Conservation (phyloP, 2,329 filamentous ascomycete genomes). For the Coniella lustricola region DNA sequence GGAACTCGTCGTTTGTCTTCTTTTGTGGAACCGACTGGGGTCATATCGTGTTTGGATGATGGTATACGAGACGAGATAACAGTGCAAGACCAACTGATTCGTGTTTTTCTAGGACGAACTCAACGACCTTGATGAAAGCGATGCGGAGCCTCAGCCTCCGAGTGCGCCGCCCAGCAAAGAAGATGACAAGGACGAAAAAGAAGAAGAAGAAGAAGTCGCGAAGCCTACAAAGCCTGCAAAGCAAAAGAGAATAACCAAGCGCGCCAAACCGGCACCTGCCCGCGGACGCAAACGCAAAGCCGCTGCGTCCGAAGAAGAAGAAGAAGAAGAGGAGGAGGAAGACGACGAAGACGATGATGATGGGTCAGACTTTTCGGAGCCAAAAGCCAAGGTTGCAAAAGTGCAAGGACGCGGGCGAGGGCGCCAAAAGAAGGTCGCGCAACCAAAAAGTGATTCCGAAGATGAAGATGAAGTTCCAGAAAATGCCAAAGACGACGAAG, state of each 20-base stretch:
- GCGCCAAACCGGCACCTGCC: slow-evolving; percentile 20
- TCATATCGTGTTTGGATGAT: too few relatives aligned
- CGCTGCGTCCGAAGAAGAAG: slow-evolving; percentile 19
- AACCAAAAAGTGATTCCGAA: slow-evolving; percentile 23
- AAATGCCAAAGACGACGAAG: not conserved
- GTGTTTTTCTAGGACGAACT: slow-evolving; percentile 7
- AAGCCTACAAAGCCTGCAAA: slow-evolving; percentile 17
- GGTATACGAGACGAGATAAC: too few relatives aligned
- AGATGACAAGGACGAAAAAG: slow-evolving; percentile 17
- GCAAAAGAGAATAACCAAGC: slow-evolving; percentile 21
- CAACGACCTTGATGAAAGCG: not conserved
- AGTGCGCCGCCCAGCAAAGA: slow-evolving; percentile 29
- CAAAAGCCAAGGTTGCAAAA: slow-evolving; percentile 17
- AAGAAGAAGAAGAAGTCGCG: slow-evolving; percentile 21
- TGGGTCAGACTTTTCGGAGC: slow-evolving; percentile 21
- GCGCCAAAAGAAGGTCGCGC: slow-evolving; percentile 25
- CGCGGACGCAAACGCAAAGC: slow-evolving; percentile 14
- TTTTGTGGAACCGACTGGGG: too few relatives aligned
- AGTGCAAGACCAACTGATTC: too few relatives aligned
- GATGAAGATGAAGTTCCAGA: slow-evolving; percentile 19
- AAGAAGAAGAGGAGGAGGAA: slow-evolving; percentile 14
- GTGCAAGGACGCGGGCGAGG: slow-evolving; percentile 4
- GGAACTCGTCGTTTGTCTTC: too few relatives aligned
- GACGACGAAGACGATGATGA: slow-evolving; percentile 16
- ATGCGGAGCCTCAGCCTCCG: slow-evolving; percentile 11